Evolutionary conservation across 805 yeast species (phyloP).

Genomic region (Yarrowia bubula): DNA sequence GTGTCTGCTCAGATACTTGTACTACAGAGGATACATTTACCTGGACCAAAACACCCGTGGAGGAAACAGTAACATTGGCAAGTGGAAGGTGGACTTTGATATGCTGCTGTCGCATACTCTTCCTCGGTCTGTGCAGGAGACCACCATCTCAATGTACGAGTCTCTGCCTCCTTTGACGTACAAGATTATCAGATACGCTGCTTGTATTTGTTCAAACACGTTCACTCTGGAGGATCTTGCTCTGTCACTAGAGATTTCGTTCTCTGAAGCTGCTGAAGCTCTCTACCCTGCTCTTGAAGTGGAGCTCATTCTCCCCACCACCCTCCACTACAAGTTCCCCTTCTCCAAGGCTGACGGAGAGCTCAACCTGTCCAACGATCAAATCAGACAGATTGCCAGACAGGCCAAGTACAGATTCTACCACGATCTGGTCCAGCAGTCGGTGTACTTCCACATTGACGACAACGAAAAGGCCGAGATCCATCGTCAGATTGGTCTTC

Average conservation of each 20-base stretch:
- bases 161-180: constrained; percentile 35
- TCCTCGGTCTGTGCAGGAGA: constrained; percentile 29
- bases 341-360: constrained; percentile 42
- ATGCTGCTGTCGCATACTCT: constrained; percentile 20
- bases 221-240: constrained; percentile 44
- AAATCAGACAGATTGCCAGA: constrained; percentile 40
- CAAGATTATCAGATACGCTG: constrained; percentile 43
- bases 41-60: constrained; percentile 21
- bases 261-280: constrained; percentile 40
- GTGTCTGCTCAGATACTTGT: constrained; percentile 30
- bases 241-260: constrained; percentile 41
- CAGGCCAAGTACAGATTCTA: constrained; percentile 43
- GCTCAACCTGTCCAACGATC: constrained; percentile 37
- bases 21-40: constrained; percentile 31
- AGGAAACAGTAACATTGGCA: constrained; percentile 24
- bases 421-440: constrained; percentile 45
- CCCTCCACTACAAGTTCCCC: constrained; percentile 49
- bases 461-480: constrained; percentile 37
- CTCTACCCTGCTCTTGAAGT: constrained; percentile 41
- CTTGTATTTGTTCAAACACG: constrained; percentile 44
- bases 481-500: constrained; percentile 46
- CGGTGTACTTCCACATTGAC: constrained; percentile 38
- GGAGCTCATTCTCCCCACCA: constrained; percentile 43
- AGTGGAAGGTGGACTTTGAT: constrained; percentile 34
- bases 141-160: constrained; percentile 31